These are phyloP conservation scores for Phytophthora sojae DNA, from an alignment of 352 stramenopile genomes.

Conservation along the genomic window DNA sequence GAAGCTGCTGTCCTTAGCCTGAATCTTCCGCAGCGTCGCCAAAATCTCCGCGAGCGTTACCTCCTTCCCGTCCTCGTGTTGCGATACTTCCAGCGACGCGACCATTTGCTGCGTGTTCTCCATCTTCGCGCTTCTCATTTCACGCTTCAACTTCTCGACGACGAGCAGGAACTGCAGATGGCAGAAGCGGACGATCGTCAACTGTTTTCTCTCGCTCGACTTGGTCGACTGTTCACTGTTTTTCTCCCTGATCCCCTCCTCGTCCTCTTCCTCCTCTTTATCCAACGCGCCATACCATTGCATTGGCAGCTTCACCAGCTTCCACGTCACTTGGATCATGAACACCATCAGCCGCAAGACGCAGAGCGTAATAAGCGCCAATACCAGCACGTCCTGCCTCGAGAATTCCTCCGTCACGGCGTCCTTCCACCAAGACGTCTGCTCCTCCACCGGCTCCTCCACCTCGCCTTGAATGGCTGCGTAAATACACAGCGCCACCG, in stretches of 20 bases:
- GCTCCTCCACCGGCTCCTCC: conserved; percentile 9
- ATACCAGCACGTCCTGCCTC: conserved; percentile 54
- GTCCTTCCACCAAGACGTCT: conserved; percentile 48
- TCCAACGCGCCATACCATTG: conserved; percentile 30
- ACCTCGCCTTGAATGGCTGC: conserved; percentile 28
- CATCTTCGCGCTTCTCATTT: conserved; percentile 37
- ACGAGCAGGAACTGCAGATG: conserved; percentile 53
- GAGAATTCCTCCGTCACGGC: conserved; percentile 45
- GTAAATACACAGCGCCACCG: conserved; percentile 27
- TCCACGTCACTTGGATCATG: conserved; percentile 36
- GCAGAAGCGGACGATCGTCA: conserved; percentile 46
- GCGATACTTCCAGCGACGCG: conserved; percentile 31
- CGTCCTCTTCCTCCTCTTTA: conserved; percentile 2
- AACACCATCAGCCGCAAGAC: conserved; percentile 37
- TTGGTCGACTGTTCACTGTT: not conserved
- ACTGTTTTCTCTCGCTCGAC: conserved; percentile 27
- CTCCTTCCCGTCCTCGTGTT: conserved; percentile 22
- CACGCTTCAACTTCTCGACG: conserved; percentile 55
- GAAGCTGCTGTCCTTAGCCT: conserved; percentile 43
- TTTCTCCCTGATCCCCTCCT: conserved; percentile 7
- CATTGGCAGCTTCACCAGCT: conserved; percentile 34
- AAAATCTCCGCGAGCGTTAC: conserved; percentile 50
- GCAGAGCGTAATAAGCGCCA: conserved; percentile 49
- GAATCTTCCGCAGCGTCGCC: conserved; percentile 42
- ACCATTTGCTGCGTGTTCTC: conserved; percentile 48